phyloP scores from a whole-genome alignment of 371 early-diverging fungal species.

The Rhizomucor pusillus region DNA sequence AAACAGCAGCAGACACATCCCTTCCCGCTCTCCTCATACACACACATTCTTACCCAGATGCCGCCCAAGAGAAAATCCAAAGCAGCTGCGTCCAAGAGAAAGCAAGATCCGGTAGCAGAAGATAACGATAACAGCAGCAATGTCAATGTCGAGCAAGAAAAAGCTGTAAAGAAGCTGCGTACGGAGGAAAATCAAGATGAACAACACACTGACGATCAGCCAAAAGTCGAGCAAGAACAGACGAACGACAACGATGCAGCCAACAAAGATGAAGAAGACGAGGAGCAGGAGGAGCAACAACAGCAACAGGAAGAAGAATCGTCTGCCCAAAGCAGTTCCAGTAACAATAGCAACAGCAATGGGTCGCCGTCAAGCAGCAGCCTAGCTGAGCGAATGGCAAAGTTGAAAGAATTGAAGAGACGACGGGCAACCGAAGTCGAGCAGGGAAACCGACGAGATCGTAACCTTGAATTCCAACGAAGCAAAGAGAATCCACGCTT shows the following conservation, averaged over 20 bases:
- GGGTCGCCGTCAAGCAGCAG: background rate
- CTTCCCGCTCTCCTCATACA: no score
- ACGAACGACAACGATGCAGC: background rate
- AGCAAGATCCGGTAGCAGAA: background rate
- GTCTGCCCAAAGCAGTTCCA: background rate
- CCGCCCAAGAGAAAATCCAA: conserved; percentile 13
- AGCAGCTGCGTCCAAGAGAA: conserved; percentile 5
- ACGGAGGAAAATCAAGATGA: no score
- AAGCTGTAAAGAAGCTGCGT: no score
- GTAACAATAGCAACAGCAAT: no score
- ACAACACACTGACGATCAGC: no score
- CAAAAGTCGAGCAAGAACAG: background rate
- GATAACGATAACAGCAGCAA: background rate
- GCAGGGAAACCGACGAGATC: conserved; percentile 76
- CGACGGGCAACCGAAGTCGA: conserved; percentile 56
- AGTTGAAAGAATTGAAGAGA: conserved; percentile 19
- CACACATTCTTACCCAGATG: background rate
- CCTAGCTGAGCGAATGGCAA: conserved; percentile 17
- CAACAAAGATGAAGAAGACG: no score
- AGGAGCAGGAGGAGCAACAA: background rate
- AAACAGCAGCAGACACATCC: no score
- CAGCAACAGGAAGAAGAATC: background rate
- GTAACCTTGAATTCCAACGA: conserved; percentile 77
- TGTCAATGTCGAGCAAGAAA: no score
- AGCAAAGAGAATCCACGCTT: conserved; percentile 68